phyloP scores from a whole-genome alignment of 495 filamentous ascomycete species.

The Neurospora discreta region DNA sequence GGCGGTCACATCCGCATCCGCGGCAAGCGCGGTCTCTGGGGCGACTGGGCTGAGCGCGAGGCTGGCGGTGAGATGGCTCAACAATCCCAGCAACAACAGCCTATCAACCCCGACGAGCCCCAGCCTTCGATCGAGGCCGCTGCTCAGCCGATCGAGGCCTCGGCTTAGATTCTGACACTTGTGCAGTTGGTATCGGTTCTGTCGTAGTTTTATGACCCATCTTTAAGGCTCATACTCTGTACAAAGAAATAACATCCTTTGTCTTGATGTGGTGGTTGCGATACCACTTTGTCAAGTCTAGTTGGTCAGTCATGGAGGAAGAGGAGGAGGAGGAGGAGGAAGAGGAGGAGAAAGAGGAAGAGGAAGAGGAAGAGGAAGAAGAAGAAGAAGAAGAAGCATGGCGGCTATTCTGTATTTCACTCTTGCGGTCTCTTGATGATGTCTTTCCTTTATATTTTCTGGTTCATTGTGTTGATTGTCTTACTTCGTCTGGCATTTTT shows the following conservation, averaged over 20 bases:
- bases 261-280: not conserved
- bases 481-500: constrained; percentile 4
- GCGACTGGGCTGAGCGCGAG: constrained; percentile 83
- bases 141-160: constrained; percentile 2
- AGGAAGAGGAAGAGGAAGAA: not conserved
- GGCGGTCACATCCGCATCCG: constrained; percentile 70
- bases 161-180: not conserved
- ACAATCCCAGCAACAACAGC: constrained; percentile 25
- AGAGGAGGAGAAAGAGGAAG: not conserved
- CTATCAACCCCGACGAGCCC: constrained; percentile 6
- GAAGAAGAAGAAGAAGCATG: not conserved
- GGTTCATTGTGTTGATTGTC: not conserved
- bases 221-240: not conserved
- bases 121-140: constrained; percentile 23
- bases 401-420: not conserved
- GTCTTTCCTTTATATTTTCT: not conserved
- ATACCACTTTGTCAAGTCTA: not conserved
- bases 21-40: constrained; percentile 88
- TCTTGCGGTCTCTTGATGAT: not conserved
- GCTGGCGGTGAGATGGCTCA: constrained; percentile 46
- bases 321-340: not conserved
- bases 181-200: not conserved
- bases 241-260: not conserved
- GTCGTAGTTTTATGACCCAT: not conserved
- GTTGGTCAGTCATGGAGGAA: not conserved